Base-by-base conservation (phyloP, 2,329 filamentous ascomycete genomes). In the Cercospora janseana region DNA sequence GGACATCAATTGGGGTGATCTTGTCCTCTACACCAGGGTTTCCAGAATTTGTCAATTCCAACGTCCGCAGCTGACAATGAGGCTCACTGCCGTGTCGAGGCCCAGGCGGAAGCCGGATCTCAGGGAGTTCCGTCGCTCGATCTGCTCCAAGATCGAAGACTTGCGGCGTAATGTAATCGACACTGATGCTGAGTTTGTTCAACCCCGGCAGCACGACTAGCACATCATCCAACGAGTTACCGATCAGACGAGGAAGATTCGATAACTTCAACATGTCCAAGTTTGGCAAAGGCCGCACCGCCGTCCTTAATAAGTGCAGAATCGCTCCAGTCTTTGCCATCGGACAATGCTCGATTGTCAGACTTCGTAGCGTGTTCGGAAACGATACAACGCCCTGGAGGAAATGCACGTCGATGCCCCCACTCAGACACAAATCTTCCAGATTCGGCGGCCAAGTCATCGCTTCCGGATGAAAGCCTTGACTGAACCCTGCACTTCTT, bases 121-220 rank as follows among this genome's bases (percentile, higher is more conserved):
- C 44, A 7, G 34, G 23, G 6, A 47, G 12, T 16, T 28, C 44
- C n/a, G 16, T 27, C 9, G 16, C 34, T 27, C 44, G 32, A 27
- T 44, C 15, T 7, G 23, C 21, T 18, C 50, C 56, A 10, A 59
- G 55, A 31, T 68, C 70, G 56, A 76, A 73, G 32, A 70, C 54
- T 6, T 63, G 57, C 3, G 63, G 63, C n/a, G 66, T 71, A 44
- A 77, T 71, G 61, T 75, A 77, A 53, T 76, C 74, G 7, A 75
- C 64, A 16, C 72, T 69, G 35, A 77, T 63, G 54, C 68, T 71
- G 1, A 78, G 68, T 16, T 56, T 53, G 2, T 60, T 60, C 2
- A 77, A 60, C 4, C 66, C 57, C 0, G 74, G 72, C 4, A 72
- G 66, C 52, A 72, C 63, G 24, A 64, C 57, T 1, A 77, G 61